Percentiles rank a stretch among this genome's conserved stretches.
phyloP scores from a whole-genome alignment of 176 grass and related monocot species.

The Miscanthus lutarioriparius region DNA sequence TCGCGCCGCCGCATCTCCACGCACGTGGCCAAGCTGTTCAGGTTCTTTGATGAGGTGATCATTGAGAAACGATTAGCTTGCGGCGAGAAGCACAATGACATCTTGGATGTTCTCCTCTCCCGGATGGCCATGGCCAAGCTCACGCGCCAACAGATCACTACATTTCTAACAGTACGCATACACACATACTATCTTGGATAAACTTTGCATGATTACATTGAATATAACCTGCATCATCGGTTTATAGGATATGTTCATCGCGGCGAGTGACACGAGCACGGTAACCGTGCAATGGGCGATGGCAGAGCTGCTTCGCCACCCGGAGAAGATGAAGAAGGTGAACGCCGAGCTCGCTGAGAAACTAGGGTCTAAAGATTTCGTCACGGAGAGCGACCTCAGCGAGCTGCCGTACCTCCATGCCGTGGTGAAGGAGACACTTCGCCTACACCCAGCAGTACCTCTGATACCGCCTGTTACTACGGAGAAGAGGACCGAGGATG shows the following conservation, averaged over 20 bases:
- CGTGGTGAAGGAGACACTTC: slow-evolving; percentile 25
- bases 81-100: not conserved
- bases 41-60: slow-evolving; percentile 35
- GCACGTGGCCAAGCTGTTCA: slow-evolving; percentile 26
- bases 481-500: no score
- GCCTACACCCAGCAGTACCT: slow-evolving; percentile 16
- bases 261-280: slow-evolving; percentile 36
- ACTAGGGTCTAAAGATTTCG: not conserved
- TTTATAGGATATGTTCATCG: slow-evolving; percentile 35
- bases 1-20: slow-evolving; percentile 15
- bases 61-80: not conserved
- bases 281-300: slow-evolving; percentile 24
- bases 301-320: slow-evolving; percentile 26
- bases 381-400: slow-evolving; percentile 14
- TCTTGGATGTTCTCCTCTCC: slow-evolving; percentile 29
- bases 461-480: not conserved
- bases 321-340: slow-evolving; percentile 14
- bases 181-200: not conserved
- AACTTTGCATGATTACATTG: not conserved
- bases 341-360: not conserved
- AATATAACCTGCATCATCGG: not conserved
- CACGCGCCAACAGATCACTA: slow-evolving; percentile 20
- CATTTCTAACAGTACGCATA: slow-evolving; percentile 29
- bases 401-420: slow-evolving; percentile 19
- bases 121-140: not conserved